These are phyloP conservation scores for Phytophthora cactorum DNA, from an alignment of 352 stramenopile genomes.

Conservation along the genomic window DNA sequence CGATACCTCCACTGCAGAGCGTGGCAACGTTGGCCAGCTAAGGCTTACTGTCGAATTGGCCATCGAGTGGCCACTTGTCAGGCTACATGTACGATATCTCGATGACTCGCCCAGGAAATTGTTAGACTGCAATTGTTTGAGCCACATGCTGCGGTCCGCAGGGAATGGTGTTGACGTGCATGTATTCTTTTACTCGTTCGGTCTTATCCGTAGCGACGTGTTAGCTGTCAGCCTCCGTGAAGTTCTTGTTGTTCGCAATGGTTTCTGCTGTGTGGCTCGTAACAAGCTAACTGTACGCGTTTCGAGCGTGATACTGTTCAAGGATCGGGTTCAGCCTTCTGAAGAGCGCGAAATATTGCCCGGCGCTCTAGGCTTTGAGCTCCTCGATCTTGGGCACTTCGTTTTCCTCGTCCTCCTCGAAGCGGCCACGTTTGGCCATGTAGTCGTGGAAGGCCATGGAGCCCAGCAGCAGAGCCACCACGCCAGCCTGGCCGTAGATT, in stretches of 20 bases:
- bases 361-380: slow-evolving; percentile 13
- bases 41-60: neutral
- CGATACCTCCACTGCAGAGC: too few species aligned
- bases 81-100: neutral
- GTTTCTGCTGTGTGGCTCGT: slow-evolving; percentile 24
- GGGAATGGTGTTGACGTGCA: neutral
- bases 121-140: neutral
- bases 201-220: slow-evolving; percentile 13
- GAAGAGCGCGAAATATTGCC: neutral
- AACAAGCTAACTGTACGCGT: slow-evolving; percentile 7
- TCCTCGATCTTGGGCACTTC: slow-evolving; percentile 26
- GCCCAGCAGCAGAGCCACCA: slow-evolving; percentile 40
- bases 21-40: neutral
- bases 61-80: neutral
- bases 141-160: too few species aligned
- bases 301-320: neutral
- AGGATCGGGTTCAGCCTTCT: neutral
- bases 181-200: slow-evolving; percentile 8
- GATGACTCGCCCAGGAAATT: neutral
- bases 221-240: slow-evolving; percentile 19
- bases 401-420: slow-evolving; percentile 27
- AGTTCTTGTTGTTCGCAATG: slow-evolving; percentile 17
- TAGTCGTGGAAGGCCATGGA: slow-evolving; percentile 57
- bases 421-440: slow-evolving; percentile 46
- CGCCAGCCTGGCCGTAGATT: slow-evolving; percentile 48